Evolutionary conservation across 768 basidiomycete species (phyloP).

Genomic region (Calocybe indica): DNA sequence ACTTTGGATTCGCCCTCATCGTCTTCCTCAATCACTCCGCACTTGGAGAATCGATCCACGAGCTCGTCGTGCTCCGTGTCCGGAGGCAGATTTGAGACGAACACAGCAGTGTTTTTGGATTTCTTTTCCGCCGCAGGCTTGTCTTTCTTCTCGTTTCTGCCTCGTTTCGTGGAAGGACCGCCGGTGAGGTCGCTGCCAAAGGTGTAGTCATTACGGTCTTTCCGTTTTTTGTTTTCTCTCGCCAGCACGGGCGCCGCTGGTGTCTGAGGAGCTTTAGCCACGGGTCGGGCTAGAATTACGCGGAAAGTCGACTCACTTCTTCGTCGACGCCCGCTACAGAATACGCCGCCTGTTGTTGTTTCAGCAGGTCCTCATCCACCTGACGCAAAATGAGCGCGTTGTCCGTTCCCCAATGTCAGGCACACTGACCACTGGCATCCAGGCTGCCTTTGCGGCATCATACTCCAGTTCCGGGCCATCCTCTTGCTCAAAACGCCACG

Average conservation of each 20-base stretch:
- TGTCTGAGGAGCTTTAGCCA: constrained; percentile 39
- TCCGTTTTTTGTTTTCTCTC: constrained; percentile 77
- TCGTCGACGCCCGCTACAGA: constrained; percentile 92
- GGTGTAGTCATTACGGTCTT: constrained; percentile 67
- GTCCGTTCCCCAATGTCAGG: not conserved
- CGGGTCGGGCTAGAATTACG: constrained; percentile 12
- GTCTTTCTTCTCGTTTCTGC: constrained; percentile 49
- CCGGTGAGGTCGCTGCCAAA: constrained; percentile 40
- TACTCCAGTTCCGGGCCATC: constrained; percentile 92
- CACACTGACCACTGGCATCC: constrained; percentile 75
- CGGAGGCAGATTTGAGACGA: constrained; percentile 75
- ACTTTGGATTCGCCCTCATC: constrained; percentile 89
- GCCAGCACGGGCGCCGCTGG: constrained; percentile 84
- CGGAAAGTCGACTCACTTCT: constrained; percentile 47
- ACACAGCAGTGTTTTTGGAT: constrained; percentile 92
- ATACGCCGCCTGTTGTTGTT: constrained; percentile 93
- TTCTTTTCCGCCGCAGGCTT: constrained; percentile 45
- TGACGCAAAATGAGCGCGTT: constrained; percentile 20
- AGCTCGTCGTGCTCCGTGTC: constrained; percentile 74
- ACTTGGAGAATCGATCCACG: constrained; percentile 82
- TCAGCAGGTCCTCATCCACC: constrained; percentile 84
- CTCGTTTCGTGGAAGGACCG: constrained; percentile 62
- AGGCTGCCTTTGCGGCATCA: constrained; percentile 65
- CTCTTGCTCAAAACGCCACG: constrained; percentile 88
- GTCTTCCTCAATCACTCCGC: constrained; percentile 90